These are phyloP conservation scores for Corynascus novoguineensis DNA, from an alignment of 495 filamentous ascomycete genomes.

Conservation along the genomic window DNA sequence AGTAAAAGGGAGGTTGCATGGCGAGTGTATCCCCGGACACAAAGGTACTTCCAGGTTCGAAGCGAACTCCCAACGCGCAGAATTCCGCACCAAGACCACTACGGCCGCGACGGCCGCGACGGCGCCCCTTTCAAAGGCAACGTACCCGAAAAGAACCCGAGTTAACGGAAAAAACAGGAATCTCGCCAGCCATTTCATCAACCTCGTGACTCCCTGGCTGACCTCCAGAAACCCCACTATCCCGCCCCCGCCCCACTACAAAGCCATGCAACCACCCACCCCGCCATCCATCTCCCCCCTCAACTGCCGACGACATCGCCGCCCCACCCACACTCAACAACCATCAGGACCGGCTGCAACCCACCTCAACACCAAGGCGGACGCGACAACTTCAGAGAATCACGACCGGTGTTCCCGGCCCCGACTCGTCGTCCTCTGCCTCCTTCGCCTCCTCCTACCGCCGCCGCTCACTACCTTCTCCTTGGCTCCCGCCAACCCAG, in stretches of 20 bases:
- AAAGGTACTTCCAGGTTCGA: background rate
- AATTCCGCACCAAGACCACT: background rate
- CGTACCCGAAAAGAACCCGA: background rate
- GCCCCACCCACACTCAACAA: background rate
- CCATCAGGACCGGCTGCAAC: background rate
- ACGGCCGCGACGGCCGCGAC: background rate
- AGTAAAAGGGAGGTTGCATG: background rate
- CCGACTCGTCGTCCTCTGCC: constrained; percentile 16
- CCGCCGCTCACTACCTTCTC: background rate
- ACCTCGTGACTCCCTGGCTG: constrained; percentile 4
- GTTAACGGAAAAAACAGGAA: background rate
- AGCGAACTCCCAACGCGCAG: background rate
- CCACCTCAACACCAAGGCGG: background rate
- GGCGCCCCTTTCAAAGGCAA: background rate
- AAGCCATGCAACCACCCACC: background rate
- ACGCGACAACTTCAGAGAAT: background rate
- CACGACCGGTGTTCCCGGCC: background rate
- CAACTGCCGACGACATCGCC: constrained; percentile 4
- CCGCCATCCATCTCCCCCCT: background rate
- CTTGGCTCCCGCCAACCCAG: background rate
- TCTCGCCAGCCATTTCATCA: background rate
- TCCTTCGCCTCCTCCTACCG: constrained; percentile 9
- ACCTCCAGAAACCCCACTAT: constrained; percentile 7
- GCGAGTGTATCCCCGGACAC: too few relatives aligned
- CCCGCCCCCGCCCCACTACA: background rate